A percentile compares a stretch with the other conserved stretches of the same genome.
phyloP scores from a whole-genome alignment of 108 stramenopile genomes.

The Nannochloropsis gaditana region DNA sequence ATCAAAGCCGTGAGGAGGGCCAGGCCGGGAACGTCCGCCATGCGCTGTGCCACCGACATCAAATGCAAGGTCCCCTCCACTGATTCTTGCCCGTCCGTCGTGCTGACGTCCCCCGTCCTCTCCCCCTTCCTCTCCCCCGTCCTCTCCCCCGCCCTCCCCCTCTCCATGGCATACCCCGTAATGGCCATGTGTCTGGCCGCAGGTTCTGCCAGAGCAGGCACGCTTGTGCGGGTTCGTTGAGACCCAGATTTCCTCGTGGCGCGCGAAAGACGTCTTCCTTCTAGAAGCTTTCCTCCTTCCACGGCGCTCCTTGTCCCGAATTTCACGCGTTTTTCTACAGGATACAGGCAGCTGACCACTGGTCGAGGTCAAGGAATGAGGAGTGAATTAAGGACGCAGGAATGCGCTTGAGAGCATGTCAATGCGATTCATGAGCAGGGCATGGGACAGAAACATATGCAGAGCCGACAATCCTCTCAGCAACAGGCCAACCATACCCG shows the following conservation, averaged over 20 bases:
- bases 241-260: not conserved
- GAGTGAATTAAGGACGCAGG: too few relatives aligned
- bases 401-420: too few relatives aligned
- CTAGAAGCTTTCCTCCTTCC: not conserved
- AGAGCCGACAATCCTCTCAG: too few relatives aligned
- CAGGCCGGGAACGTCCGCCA: constrained; percentile 11
- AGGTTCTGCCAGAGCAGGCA: not conserved
- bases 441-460: too few relatives aligned
- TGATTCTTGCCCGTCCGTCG: not conserved
- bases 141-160: not conserved
- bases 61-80: not conserved
- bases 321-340: not conserved
- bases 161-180: not conserved
- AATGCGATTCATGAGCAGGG: too few relatives aligned
- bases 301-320: not conserved
- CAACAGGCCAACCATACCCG: not conserved
- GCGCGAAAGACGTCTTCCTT: not conserved
- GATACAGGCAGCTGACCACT: not conserved
- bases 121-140: not conserved
- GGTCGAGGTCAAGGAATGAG: not conserved
- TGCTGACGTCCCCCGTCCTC: constrained; percentile 6
- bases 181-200: not conserved
- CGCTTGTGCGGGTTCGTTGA: not conserved
- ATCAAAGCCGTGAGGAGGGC: not conserved
- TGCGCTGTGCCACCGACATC: constrained; percentile 1